Conservation (phyloP, 1,284 basidiomycete species). For the Pisolithus thermaeus region DNA sequence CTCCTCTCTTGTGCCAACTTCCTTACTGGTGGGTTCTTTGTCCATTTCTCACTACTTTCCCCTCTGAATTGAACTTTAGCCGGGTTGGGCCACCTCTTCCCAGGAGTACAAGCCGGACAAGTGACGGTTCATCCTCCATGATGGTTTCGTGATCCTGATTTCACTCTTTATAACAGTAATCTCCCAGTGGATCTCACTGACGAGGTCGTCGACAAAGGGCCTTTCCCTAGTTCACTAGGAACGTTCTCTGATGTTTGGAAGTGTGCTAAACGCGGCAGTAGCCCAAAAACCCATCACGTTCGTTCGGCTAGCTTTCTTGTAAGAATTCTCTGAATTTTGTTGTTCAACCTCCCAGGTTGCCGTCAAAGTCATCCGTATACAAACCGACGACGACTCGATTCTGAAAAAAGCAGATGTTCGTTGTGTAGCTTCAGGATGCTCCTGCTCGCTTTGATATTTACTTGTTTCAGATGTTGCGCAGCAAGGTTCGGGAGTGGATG, state of each 20-base stretch:
- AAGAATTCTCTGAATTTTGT: no score
- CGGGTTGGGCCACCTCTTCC: no score
- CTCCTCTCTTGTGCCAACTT: no score
- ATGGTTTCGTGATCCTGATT: neutral
- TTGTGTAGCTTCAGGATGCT: conserved; percentile 13
- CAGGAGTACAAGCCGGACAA: neutral
- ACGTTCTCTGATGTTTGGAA: conserved; percentile 44
- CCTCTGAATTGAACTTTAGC: no score
- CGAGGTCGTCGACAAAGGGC: conserved; percentile 26
- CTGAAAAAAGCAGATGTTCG: conserved; percentile 26
- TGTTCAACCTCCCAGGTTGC: conserved; percentile 22
- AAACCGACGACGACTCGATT: conserved; percentile 23
- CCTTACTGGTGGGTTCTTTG: no score
- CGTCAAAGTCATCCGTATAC: conserved; percentile 34
- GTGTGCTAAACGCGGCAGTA: conserved; percentile 9
- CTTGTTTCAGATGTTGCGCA: conserved; percentile 24
- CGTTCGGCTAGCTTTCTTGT: no score
- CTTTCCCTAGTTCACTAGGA: conserved; percentile 35
- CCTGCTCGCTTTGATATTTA: neutral
- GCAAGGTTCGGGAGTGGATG: conserved; percentile 17
- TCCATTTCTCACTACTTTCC: no score
- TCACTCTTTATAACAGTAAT: neutral
- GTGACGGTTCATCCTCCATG: neutral
- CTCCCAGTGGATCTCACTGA: conserved; percentile 32
- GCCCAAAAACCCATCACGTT: no score